Evolutionary conservation across 495 filamentous ascomycete genomes (phyloP).

Genomic region (Penicillium verhagenii): DNA sequence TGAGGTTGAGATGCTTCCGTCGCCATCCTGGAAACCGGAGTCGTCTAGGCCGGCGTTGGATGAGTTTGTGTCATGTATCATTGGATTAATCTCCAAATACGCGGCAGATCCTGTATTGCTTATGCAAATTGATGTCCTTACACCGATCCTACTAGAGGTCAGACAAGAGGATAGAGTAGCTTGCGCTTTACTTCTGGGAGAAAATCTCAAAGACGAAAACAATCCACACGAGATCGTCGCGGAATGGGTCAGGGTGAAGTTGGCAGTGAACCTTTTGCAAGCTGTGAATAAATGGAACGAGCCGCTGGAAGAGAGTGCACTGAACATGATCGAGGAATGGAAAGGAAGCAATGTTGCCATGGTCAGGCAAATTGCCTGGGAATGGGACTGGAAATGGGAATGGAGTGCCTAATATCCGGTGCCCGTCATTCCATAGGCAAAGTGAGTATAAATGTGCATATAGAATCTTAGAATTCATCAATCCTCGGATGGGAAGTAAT

Average conservation of each 20-base stretch:
- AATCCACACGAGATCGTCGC: not conserved
- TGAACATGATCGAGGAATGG: not conserved
- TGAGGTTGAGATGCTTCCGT: slow-evolving; percentile 1
- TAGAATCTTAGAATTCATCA: too few relatives aligned
- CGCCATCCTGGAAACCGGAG: not conserved
- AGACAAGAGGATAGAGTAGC: not conserved
- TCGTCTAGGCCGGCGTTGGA: not conserved
- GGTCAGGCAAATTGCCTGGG: not conserved
- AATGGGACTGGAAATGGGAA: not conserved
- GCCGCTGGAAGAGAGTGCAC: not conserved
- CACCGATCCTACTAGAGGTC: not conserved
- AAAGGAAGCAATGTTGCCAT: not conserved
- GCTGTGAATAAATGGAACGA: too few relatives aligned
- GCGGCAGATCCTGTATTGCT: slow-evolving; percentile 2
- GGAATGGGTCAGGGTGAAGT: not conserved
- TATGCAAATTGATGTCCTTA: not conserved
- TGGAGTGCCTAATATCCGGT: too few relatives aligned
- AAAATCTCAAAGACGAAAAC: not conserved
- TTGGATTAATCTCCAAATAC: not conserved
- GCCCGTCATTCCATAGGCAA: too few relatives aligned
- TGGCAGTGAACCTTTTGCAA: not conserved
- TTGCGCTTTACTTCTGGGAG: not conserved
- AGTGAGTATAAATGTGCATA: too few relatives aligned
- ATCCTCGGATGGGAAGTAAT: too few relatives aligned
- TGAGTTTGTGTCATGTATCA: not conserved